Percentiles rank a stretch among this genome's conserved stretches.
These are phyloP conservation scores for Lantana camara DNA, from an alignment of 257 asterid genomes.

Conservation along the genomic window DNA sequence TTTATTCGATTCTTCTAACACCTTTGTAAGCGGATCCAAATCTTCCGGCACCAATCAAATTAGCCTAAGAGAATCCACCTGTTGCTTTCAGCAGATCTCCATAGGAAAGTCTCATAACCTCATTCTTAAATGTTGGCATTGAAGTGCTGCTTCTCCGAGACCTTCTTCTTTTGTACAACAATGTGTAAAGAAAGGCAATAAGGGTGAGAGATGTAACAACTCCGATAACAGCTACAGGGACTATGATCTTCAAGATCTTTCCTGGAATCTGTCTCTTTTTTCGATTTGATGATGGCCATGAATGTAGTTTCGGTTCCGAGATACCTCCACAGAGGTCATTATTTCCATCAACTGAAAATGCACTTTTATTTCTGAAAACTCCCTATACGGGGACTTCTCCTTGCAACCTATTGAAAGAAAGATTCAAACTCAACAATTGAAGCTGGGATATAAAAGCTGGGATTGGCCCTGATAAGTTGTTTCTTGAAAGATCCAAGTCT, in stretches of 20 bases:
- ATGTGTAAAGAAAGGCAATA: not conserved
- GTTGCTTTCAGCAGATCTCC: constrained; percentile 30
- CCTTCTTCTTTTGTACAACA: not conserved
- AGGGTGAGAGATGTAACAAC: not conserved
- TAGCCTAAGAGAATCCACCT: constrained; percentile 23
- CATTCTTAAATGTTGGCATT: not conserved
- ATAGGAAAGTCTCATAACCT: constrained; percentile 26
- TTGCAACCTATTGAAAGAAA: constrained; percentile 30
- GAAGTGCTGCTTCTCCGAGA: not conserved
- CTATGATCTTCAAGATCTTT: not conserved
- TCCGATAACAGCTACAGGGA: not conserved
- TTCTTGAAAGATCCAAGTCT: constrained; percentile 32
- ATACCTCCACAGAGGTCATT: constrained; percentile 27
- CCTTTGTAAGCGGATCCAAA: constrained; percentile 10
- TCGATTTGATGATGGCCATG: not conserved
- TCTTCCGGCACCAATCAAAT: constrained; percentile 33
- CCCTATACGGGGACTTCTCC: constrained; percentile 23
- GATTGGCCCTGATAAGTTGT: constrained; percentile 30
- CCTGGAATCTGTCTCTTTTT: constrained; percentile 7
- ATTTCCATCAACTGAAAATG: constrained; percentile 19
- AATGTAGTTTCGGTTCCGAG: constrained; percentile 6
- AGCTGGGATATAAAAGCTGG: constrained; percentile 12
- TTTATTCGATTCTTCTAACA: too few relatives aligned
- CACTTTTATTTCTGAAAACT: constrained; percentile 1
- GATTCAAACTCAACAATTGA: constrained; percentile 13